Evolutionary conservation across 2,329 filamentous ascomycete species (phyloP), one percentile per base, ranked within the genome.

Genomic region (Penicillium paneum): DNA sequence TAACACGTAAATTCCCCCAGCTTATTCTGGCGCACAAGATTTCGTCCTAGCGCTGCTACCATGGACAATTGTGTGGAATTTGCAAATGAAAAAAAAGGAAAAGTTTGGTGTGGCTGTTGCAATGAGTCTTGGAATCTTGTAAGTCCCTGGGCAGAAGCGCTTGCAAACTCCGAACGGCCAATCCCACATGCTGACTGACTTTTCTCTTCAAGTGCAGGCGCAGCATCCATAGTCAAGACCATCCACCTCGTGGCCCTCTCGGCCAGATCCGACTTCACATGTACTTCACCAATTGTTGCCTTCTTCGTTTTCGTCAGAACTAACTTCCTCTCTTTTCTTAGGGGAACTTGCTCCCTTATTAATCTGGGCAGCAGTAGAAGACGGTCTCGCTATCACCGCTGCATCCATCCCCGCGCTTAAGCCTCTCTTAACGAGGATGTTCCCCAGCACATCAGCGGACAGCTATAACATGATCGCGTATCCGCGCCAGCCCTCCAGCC

Each of bases 51-150:
- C 73, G 1, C 43, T 67, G 0, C 55, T 76, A 6, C 74, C 74
- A 0, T 76, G 74, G 74, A 56, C 62, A 6, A 68, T 74, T 53
- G 64, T 74, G 5, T 64, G 64, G 57, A 63, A 67, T 10, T 48
- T 75, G 5, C 66, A 72, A 26, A 74, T 76, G 64, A 67, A 57
- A 28, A 67, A 59, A 26, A 72, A 70, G 35, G 73, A 76, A 35
- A 76, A 74, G 51, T 45, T 73, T 8, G 70, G 70, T 8, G 66
- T 76, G 12, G 69, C 67, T 2, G 46, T 70, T 13, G 71, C 71
- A 6, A 72, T 75, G 65, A 73, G 72, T 34, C 65, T 76, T 24
- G 73, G 69, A 12, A 52, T 71, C 8, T 67, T 72, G 64, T 67
- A 46, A 56, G 61, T 49, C 12, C 3, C 13, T 21, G 2, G 3